Evolutionary conservation across 2,329 filamentous ascomycete genomes (phyloP), one percentile per base, ranked within the genome.

Genomic region (Colletotrichum endophyticum): DNA sequence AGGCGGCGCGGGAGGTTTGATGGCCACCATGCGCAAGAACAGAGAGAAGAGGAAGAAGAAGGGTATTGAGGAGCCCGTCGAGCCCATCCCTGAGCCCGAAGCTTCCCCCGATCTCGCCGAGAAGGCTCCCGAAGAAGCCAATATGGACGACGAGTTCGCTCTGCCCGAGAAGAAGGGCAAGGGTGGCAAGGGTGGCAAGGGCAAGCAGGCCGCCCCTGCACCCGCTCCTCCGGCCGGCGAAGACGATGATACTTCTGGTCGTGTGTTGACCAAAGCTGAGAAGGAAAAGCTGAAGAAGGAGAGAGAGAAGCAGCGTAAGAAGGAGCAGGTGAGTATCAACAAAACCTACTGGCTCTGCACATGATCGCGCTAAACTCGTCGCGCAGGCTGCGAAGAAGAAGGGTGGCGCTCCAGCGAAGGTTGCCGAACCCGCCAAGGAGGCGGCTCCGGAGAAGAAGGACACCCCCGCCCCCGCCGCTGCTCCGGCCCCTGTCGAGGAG

Each of bases 201-300:
- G 81, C 59, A 81, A 87, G 78, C 84, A 86, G 59, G 83, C 85
- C 22, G 84, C 88, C 78, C 87, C 88, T 6, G 87, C 87, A 4
- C 81, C 84, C 5, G 80, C 86, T 34, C 16, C 56, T 12, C 56
- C 57, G 8, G 88, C 87, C 16, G 87, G 82, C 8, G 89, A 87
- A 28, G 90, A 88, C 8, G 89, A 89, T 25, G 89, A 89, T 22
- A 89, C 87, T 13, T 88, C 88, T 75, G 94, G 94, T 61, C 91
- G 93, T 72, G 90, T 99, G 66, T 93, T 99, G 87, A 98, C 95
- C 53, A 99, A 99, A 91, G 97, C 98, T 75, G 96, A 99, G 88
- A 99, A 99, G 89, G 97, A 99, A 85, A 98, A 95, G 87, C 90
- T 96, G 82, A 99, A 96, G 91, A 99, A 98, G 88, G 97, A 99